These are phyloP conservation scores for Kwoniella newhampshirensis DNA, from an alignment of 768 basidiomycete species.

Conservation along the genomic window DNA sequence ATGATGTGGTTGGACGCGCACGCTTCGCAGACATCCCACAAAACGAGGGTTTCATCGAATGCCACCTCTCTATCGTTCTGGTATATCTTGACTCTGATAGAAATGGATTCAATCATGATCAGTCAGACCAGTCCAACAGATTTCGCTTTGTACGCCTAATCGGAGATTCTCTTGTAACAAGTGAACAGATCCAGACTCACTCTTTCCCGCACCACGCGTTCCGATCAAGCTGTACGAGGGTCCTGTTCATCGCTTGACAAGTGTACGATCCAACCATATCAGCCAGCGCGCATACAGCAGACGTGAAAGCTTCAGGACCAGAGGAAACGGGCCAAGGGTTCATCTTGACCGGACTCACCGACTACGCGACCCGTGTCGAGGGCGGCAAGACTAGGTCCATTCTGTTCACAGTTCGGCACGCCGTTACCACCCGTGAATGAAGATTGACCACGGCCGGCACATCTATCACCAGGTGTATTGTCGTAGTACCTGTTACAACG, in stretches of 20 bases:
- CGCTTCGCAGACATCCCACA: slow-evolving; percentile 33
- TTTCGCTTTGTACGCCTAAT: not conserved
- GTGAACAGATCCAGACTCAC: slow-evolving; percentile 7
- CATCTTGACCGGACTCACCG: no score
- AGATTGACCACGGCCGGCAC: no score
- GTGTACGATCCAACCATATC: not conserved
- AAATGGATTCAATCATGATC: not conserved
- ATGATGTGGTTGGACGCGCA: slow-evolving; percentile 16
- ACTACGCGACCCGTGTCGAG: not conserved
- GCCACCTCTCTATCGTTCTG: slow-evolving; percentile 3
- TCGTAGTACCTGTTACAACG: no score
- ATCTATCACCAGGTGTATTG: no score
- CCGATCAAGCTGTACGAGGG: slow-evolving; percentile 6
- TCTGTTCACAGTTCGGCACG: no score
- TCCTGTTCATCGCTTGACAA: slow-evolving; percentile 11
- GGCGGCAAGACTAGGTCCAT: no score
- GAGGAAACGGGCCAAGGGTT: not conserved
- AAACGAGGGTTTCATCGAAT: slow-evolving; percentile 1
- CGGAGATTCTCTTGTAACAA: not conserved
- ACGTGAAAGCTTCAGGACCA: not conserved
- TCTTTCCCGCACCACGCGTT: slow-evolving; percentile 20
- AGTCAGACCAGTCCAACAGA: not conserved
- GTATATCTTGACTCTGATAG: slow-evolving; percentile 13
- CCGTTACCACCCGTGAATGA: no score
- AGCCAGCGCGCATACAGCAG: no score